phyloP scores from a whole-genome alignment of 495 filamentous ascomycete species.

The Talaromyces borbonicus region DNA sequence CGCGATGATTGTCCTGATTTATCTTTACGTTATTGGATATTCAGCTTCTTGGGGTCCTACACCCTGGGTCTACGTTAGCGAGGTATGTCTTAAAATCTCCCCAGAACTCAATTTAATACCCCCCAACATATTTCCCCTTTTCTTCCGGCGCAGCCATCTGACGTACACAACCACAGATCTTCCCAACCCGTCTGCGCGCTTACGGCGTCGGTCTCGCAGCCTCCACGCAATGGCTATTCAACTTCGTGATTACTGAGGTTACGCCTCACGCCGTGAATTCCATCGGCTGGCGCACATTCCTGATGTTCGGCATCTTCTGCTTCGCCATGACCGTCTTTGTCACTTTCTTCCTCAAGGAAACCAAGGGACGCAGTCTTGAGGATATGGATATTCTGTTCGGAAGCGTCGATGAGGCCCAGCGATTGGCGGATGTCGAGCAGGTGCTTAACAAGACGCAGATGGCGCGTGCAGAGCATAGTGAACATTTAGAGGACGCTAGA shows the following conservation, averaged over 20 bases:
- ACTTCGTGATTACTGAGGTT: slow-evolving; percentile 33
- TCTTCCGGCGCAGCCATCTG: not conserved
- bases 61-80: slow-evolving; percentile 45
- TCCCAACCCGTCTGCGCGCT: slow-evolving; percentile 58
- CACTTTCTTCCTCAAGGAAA: slow-evolving; percentile 52
- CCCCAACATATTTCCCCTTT: not conserved
- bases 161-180: slow-evolving; percentile 46
- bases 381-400: slow-evolving; percentile 42
- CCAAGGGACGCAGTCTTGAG: slow-evolving; percentile 41
- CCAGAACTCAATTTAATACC: not conserved
- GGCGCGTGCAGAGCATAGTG: slow-evolving; percentile 18
- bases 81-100: slow-evolving; percentile 19
- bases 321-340: slow-evolving; percentile 23
- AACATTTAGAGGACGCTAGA: slow-evolving; percentile 2
- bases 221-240: slow-evolving; percentile 40
- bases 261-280: slow-evolving; percentile 31
- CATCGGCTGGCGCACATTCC: slow-evolving; percentile 43
- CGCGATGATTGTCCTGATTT: slow-evolving; percentile 45
- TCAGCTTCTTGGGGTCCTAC: slow-evolving; percentile 33
- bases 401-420: slow-evolving; percentile 24
- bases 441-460: slow-evolving; percentile 26
- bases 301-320: slow-evolving; percentile 47
- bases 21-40: slow-evolving; percentile 41
- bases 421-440: slow-evolving; percentile 31
- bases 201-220: slow-evolving; percentile 61